Evolutionary conservation across 2,329 filamentous ascomycete genomes (phyloP), one percentile per base, ranked within the genome.

Genomic region (Fusarium equiseti): DNA sequence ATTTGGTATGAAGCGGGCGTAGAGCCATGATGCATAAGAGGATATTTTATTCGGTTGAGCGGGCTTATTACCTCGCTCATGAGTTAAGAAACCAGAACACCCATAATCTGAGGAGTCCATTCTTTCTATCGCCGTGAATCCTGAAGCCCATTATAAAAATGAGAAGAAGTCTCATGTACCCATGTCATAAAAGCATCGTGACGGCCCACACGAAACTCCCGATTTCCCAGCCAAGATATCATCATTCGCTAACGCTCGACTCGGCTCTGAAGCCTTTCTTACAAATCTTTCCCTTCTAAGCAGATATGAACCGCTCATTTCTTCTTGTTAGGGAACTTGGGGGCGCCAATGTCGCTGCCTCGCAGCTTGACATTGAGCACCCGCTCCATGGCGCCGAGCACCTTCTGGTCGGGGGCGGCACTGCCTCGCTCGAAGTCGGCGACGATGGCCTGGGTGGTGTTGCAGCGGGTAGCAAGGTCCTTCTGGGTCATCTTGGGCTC

Each of bases 401-500:
- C 84, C 86, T 95, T 94, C 83, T 97, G 94, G 83, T 97, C 94
- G 61, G 92, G 95, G 48, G 88, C 77, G 61, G 90, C 94, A 75
- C 85, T 88, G 75, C 92, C 94, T 73, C 91, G 88, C 90, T 98
- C 95, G 78, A 97, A 94, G 76, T 94, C 91, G 78, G 91, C 92
- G 70, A 98, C 87, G 73, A 96, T 85, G 72, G 89, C 88, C 55
- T 91, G 89, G 44, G 93, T 95, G 67, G 92, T 94, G 86, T 97
- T 97, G 87, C 92, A 95, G 84, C 94, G 94, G 73, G 91, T 94
- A 67, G 95, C 95, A 43, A 91, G 85, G 73, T 91, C 88, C 82
- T 97, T 97, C 84, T 98, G 96, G 61, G 95, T 97, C 93, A 98
- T 95, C 85, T 97, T 96, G 82, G 95, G 94, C 82, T 92, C 92